phyloP scores from a whole-genome alignment of 495 filamentous ascomycete genomes.

The Wilcoxina mikolae region DNA sequence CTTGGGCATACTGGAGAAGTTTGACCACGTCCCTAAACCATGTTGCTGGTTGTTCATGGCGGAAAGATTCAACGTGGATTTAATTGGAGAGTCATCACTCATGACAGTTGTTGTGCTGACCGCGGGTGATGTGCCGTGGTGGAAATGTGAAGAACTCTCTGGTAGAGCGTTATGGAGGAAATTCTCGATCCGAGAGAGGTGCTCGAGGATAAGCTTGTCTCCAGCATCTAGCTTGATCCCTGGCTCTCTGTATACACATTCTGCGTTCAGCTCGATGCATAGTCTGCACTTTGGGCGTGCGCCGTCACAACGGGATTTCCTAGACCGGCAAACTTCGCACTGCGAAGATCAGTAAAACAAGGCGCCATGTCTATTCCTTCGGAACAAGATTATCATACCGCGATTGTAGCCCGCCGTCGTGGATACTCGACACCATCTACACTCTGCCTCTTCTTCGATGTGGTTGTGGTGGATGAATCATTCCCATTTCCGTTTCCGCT shows the following conservation, averaged over 20 bases:
- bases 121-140: conserved; percentile 44
- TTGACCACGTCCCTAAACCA: conserved; percentile 62
- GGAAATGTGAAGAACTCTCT: conserved; percentile 17
- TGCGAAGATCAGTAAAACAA: conserved; percentile 28
- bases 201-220: conserved; percentile 70
- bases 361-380: background rate
- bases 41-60: conserved; percentile 29
- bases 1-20: conserved; percentile 74
- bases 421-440: conserved; percentile 54
- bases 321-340: conserved; percentile 73
- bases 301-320: conserved; percentile 75
- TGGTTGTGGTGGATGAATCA: conserved; percentile 7
- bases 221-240: conserved; percentile 78
- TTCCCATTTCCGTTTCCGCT: background rate
- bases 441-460: conserved; percentile 46
- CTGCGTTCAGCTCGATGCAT: conserved; percentile 64
- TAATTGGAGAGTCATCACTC: conserved; percentile 42
- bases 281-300: conserved; percentile 69
- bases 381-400: conserved; percentile 46
- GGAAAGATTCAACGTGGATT: conserved; percentile 28
- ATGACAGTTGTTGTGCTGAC: conserved; percentile 55
- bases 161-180: conserved; percentile 48
- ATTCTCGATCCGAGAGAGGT: conserved; percentile 58
- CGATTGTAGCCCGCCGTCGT: conserved; percentile 54
- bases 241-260: conserved; percentile 71